Evolutionary conservation across 345 rosid genomes (phyloP), one percentile per base, ranked within the genome.

Genomic region (Hibiscus syriacus): DNA sequence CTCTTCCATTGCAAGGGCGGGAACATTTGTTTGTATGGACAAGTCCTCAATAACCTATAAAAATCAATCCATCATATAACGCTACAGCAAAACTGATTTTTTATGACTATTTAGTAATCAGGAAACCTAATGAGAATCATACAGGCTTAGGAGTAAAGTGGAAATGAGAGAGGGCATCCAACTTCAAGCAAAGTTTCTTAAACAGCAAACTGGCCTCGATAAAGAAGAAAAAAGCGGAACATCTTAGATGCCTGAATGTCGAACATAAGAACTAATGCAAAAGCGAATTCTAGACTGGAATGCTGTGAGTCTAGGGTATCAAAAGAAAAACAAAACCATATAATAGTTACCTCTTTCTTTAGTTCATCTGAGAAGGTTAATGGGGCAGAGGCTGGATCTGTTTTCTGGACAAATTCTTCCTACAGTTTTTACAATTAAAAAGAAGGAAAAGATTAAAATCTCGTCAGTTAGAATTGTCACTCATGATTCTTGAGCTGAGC

Each of bases 1-100:
- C 98, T 94, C 99, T 82, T 94, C 98, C 96, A 94, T 89, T 57
- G 93, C 98, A 76, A 92, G 86, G 71, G 99, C 98, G 62, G 99
- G 97, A 70, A 89, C 89, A 74, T 94, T 94, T 29, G 82, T 72
- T 78, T 86, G 98, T 30, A 94, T 79, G 62, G 90, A 77, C 97
- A 94, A 87, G 68, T 94, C 98, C 73, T 94, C 98, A 58, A 91
- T 83, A 38, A 91, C 89, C 99, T 89, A 75, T 22, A 39, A 56
- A 72, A 73, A 64, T 66, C 60, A 74, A 68, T 75, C 76, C 50
- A 73, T 58, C 25, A 48, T 22, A 54, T 58, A 58, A 60, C 62
- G 41, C 16, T 56, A 46, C 22, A 4, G 36, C 12, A 49, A 19
- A 14, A 11, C 16, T 25, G 14, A 20, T 27, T n/a, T 49, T 39